Base-by-base conservation (phyloP, 352 stramenopile genomes). In the Chrysophaeum taylorii region DNA sequence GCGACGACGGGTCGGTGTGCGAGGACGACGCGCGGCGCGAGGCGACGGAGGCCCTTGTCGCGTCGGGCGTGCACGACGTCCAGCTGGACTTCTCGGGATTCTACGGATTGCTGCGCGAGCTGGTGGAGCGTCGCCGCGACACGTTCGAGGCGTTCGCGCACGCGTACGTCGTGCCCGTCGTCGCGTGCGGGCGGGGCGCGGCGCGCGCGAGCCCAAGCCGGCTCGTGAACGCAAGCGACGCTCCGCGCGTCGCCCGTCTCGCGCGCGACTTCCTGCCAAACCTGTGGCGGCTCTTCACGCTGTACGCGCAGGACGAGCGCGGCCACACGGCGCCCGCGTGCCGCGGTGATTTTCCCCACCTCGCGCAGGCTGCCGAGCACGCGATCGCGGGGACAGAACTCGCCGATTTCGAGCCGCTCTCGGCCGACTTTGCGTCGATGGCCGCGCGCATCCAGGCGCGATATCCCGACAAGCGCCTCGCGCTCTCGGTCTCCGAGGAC, bases 341-440 rank as follows among this genome's bases (percentile, higher is more conserved):
- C n/a, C n/a, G n/a, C n/a, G 45, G 45, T 25, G 21, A 14, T 4
- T 54, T 54, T 25, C 45, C 45, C 7, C 12, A 14, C 12, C 45
- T 54, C 45, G 45, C 45, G 45, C 45, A 54, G 45, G 45, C 45
- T 25, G 45, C 45, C 5, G 45, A 54, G 45, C 45, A 54, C 45
- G 45, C 45, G 18, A 23, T 54, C 45, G 45, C 45, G 12, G 45
- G 45, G 18, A 7, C 4, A 16, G 45, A 54, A 27, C 45, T 54
- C 7, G 7, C 5, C 18, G 45, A 14, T 25, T n/a, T n/a, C n/a
- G n/a, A n/a, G 7, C 45, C 18, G 45, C 45, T 7, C 21, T 23
- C 45, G 12, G n/a, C 45, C 18, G 4, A 4, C 21, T 29, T 25
- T 4, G 45, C 7, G 7, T 25, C 45, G 7, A 23, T 23, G 12